These are phyloP conservation scores for Sarcodon aspratus DNA, from an alignment of 768 basidiomycete species.

Conservation along the genomic window DNA sequence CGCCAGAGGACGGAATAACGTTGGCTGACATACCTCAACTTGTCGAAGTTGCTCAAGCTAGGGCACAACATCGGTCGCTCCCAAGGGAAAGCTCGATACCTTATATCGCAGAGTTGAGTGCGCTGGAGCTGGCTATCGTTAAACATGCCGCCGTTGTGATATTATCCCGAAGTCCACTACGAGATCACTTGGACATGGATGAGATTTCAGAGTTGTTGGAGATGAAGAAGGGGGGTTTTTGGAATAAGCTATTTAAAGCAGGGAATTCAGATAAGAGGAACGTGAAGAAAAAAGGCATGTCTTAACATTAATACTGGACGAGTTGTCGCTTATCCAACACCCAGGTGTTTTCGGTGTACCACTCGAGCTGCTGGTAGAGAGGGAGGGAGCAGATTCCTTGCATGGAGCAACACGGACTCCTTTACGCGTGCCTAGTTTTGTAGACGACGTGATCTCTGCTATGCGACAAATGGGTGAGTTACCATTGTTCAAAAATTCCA, in stretches of 20 bases:
- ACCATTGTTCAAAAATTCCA: neutral
- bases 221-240: constrained; percentile 86
- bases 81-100: constrained; percentile 71
- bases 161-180: constrained; percentile 66
- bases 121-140: constrained; percentile 81
- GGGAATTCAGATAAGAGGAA: constrained; percentile 72
- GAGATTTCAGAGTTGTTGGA: constrained; percentile 92
- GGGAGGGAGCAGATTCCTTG: constrained; percentile 91
- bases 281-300: constrained; percentile 74
- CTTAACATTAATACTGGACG: neutral
- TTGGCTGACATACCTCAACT: constrained; percentile 91
- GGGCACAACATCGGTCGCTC: constrained; percentile 77
- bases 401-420: constrained; percentile 81
- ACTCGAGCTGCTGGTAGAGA: constrained; percentile 85
- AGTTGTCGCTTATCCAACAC: constrained; percentile 6
- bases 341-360: constrained; percentile 89
- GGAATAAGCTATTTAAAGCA: constrained; percentile 90
- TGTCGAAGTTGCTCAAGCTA: constrained; percentile 84
- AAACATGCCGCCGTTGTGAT: constrained; percentile 84
- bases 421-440: constrained; percentile 88
- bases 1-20: constrained; percentile 74
- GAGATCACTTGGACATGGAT: constrained; percentile 80
- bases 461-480: constrained; percentile 97
- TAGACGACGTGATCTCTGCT: constrained; percentile 95
- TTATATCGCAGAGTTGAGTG: constrained; percentile 72